A percentile compares a stretch with the other conserved stretches of the same genome.
phyloP scores from a whole-genome alignment of 495 filamentous ascomycete genomes.

The Trichoderma reesei region DNA sequence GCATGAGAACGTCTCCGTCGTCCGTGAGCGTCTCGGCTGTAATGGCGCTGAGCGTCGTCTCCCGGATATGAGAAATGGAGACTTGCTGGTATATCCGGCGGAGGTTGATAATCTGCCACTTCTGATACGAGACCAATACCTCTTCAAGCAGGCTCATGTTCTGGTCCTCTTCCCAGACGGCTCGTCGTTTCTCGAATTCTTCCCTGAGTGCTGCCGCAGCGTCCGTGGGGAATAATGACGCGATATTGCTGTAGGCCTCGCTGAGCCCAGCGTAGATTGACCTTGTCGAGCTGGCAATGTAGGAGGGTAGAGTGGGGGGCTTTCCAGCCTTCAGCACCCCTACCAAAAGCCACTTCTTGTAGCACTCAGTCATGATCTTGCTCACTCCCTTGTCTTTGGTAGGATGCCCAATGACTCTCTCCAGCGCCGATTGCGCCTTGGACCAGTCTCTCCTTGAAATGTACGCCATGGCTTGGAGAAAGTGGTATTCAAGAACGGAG shows the following conservation, averaged over 20 bases:
- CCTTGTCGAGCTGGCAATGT: slow-evolving; percentile 33
- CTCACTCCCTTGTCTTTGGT: slow-evolving; percentile 46
- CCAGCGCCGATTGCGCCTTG: slow-evolving; percentile 60
- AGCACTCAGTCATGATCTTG: slow-evolving; percentile 77
- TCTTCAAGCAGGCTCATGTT: slow-evolving; percentile 38
- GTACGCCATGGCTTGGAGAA: slow-evolving; percentile 70
- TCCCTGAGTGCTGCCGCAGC: slow-evolving; percentile 45
- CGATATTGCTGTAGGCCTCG: slow-evolving; percentile 63
- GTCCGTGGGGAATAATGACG: slow-evolving; percentile 53
- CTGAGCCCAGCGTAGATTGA: slow-evolving; percentile 50
- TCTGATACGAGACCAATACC: slow-evolving; percentile 39
- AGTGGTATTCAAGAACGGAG: slow-evolving; percentile 66
- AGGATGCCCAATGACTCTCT: slow-evolving; percentile 57
- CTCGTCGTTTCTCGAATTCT: slow-evolving; percentile 40
- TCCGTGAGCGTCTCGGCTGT: slow-evolving; percentile 41
- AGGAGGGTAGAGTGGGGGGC: slow-evolving; percentile 32
- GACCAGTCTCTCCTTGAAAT: slow-evolving; percentile 62
- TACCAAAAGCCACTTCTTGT: slow-evolving; percentile 89
- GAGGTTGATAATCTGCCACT: slow-evolving; percentile 37
- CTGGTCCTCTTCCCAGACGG: slow-evolving; percentile 49
- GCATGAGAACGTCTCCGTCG: slow-evolving; percentile 32
- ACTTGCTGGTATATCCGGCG: slow-evolving; percentile 40
- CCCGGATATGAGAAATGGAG: slow-evolving; percentile 41
- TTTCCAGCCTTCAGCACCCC: slow-evolving; percentile 62
- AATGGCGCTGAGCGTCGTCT: slow-evolving; percentile 37